These are phyloP conservation scores for Monoraphidium neglectum DNA, from an alignment of 139 green algal species.

Conservation along the genomic window DNA sequence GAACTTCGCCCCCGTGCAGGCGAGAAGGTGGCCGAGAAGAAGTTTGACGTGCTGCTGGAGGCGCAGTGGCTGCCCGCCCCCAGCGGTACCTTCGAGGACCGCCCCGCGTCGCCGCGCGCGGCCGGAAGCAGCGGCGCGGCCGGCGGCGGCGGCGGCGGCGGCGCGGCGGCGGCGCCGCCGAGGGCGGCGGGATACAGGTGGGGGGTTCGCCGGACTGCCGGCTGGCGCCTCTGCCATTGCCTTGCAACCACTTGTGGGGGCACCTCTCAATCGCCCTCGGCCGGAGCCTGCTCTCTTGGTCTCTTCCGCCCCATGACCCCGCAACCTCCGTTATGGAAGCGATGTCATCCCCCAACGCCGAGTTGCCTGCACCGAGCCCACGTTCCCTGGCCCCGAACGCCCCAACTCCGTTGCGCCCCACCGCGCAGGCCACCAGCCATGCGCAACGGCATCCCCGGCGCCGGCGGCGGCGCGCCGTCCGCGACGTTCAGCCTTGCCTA, in stretches of 20 bases:
- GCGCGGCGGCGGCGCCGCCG: background rate
- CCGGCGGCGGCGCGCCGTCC: too few relatives aligned
- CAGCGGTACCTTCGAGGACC: conserved; percentile 55
- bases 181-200: conserved; percentile 36
- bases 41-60: conserved; percentile 74
- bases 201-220: background rate
- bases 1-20: background rate
- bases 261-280: too few relatives aligned
- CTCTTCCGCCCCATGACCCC: too few relatives aligned
- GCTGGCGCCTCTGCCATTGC: too few relatives aligned
- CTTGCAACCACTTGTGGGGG: too few relatives aligned
- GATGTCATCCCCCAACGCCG: too few relatives aligned
- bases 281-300: too few relatives aligned
- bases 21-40: conserved; percentile 35
- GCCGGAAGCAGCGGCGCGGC: conserved; percentile 11
- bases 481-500: conserved; percentile 58
- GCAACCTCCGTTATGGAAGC: too few relatives aligned
- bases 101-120: conserved; percentile 61
- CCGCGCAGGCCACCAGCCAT: conserved; percentile 11
- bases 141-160: conserved; percentile 1
- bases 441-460: background rate
- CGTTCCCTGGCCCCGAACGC: too few relatives aligned
- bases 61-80: conserved; percentile 63
- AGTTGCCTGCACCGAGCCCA: too few relatives aligned
- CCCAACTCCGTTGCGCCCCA: too few relatives aligned